Conservation (phyloP, 2,329 filamentous ascomycete species). For the Orbilia ellipsospora region DNA sequence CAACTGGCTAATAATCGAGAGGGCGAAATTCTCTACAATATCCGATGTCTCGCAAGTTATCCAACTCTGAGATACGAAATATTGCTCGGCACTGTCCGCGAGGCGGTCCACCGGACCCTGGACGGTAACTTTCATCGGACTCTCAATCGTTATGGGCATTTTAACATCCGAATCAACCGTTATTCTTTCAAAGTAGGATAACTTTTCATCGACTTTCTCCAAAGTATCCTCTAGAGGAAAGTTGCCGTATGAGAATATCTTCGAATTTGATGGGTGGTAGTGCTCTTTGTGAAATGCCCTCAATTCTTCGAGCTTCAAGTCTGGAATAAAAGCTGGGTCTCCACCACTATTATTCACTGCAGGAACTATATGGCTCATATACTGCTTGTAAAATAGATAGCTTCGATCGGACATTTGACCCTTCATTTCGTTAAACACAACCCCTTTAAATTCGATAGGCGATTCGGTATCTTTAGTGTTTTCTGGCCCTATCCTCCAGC, state of each 20-base stretch:
- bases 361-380: slow-evolving; percentile 93
- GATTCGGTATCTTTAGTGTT: slow-evolving; percentile 73
- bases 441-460: slow-evolving; percentile 89
- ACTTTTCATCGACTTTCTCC: slow-evolving; percentile 77
- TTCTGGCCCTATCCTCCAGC: slow-evolving; percentile 94
- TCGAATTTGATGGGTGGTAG: slow-evolving; percentile 97
- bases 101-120: slow-evolving; percentile 87
- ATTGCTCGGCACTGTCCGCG: slow-evolving; percentile 84
- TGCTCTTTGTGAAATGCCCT: slow-evolving; percentile 89
- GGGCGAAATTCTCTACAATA: slow-evolving; percentile 85
- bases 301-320: slow-evolving; percentile 90
- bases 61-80: slow-evolving; percentile 95
- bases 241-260: slow-evolving; percentile 93
- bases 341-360: slow-evolving; percentile 96
- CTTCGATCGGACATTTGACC: slow-evolving; percentile 97
- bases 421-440: slow-evolving; percentile 99
- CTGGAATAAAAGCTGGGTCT: slow-evolving; percentile 94
- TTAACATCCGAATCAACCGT: slow-evolving; percentile 78
- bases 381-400: slow-evolving; percentile 94
- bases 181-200: slow-evolving; percentile 78
- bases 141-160: slow-evolving; percentile 76
- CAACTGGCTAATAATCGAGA: slow-evolving; percentile 82
- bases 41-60: slow-evolving; percentile 84
- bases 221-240: slow-evolving; percentile 87
- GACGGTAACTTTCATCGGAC: slow-evolving; percentile 76